phyloP scores from a whole-genome alignment of 805 yeast genomes.

The Schwanniomyces sp. region DNA sequence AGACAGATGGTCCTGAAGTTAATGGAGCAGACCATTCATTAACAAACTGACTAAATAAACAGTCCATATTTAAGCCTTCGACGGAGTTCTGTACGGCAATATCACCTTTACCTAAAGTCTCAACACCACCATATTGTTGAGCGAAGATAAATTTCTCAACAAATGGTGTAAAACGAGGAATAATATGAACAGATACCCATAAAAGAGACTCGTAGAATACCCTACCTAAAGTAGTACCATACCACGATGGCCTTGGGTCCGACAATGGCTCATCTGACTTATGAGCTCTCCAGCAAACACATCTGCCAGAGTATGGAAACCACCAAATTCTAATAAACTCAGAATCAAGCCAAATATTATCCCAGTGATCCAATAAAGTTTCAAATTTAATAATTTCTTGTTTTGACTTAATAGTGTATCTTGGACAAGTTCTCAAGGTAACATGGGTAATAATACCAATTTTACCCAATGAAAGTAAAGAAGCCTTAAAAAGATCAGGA shows the following conservation, averaged over 20 bases:
- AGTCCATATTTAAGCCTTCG: conserved; percentile 92
- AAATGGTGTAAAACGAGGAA: conserved; percentile 76
- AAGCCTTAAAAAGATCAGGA: conserved; percentile 73
- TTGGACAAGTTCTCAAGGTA: conserved; percentile 81
- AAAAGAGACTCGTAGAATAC: conserved; percentile 74
- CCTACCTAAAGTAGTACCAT: conserved; percentile 79
- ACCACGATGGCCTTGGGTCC: conserved; percentile 74
- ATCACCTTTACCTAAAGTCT: conserved; percentile 60
- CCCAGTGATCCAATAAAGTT: conserved; percentile 71
- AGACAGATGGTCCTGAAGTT: conserved; percentile 69
- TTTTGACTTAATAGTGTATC: conserved; percentile 73
- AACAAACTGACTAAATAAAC: conserved; percentile 89
- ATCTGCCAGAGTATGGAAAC: conserved; percentile 89
- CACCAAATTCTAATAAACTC: conserved; percentile 96
- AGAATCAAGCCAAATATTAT: conserved; percentile 79
- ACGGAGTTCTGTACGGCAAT: conserved; percentile 77
- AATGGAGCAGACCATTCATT: conserved; percentile 98
- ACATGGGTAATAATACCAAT: conserved; percentile 87
- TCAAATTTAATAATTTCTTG: conserved; percentile 83
- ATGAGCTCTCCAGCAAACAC: conserved; percentile 88
- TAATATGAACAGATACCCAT: conserved; percentile 73
- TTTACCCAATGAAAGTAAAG: conserved; percentile 83
- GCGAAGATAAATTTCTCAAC: conserved; percentile 83
- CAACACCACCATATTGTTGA: conserved; percentile 79
- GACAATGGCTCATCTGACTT: conserved; percentile 67